Evolutionary conservation across 2,329 filamentous ascomycete species (phyloP).

Genomic region (Sporothrix pallida): DNA sequence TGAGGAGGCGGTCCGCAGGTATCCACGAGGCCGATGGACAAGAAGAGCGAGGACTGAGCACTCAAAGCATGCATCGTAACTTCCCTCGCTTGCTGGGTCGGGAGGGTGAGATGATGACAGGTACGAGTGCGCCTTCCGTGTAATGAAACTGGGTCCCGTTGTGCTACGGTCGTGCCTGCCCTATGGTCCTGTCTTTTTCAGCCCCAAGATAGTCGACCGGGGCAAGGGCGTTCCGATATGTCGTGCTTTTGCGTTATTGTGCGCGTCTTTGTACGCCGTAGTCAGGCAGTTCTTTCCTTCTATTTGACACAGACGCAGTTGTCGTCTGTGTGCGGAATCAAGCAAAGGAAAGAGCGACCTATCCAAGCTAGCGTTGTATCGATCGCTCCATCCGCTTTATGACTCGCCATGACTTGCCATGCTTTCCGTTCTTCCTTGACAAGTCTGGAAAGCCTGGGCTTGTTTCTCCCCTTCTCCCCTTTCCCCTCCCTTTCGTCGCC

Average conservation of each 20-base stretch:
- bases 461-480: neutral
- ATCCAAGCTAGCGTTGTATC: neutral
- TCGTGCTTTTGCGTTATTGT: neutral
- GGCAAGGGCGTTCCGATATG: neutral
- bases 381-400: neutral
- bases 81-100: neutral
- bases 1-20: neutral
- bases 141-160: neutral
- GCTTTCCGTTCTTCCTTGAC: neutral
- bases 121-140: neutral
- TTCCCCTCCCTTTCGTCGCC: neutral
- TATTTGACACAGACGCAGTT: neutral
- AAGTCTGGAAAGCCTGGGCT: neutral
- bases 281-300: neutral
- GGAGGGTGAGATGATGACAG: neutral
- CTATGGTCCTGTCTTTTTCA: neutral
- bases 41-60: neutral
- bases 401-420: no score
- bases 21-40: neutral
- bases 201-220: no score
- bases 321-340: neutral
- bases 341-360: neutral
- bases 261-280: no score
- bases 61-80: neutral
- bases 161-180: constrained; percentile 8